Conservation (phyloP, 2,329 filamentous ascomycete genomes). For the Rutstroemia sp. region DNA sequence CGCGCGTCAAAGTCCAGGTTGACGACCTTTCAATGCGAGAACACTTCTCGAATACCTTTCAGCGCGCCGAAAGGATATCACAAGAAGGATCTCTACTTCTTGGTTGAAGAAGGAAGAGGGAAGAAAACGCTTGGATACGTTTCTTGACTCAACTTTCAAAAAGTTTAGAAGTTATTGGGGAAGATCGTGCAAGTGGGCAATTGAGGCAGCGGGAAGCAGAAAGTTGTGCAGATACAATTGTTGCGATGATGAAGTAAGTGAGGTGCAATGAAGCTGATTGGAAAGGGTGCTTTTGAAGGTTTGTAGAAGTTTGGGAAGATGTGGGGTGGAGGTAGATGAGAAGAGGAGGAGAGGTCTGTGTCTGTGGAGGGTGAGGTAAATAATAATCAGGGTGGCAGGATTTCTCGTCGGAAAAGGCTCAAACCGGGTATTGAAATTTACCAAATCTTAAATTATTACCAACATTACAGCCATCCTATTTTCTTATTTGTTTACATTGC, state of each 20-base stretch:
- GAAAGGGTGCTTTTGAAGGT: neutral
- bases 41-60: conserved; percentile 65
- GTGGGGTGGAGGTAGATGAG: neutral
- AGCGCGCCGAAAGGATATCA: conserved; percentile 59
- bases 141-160: conserved; percentile 14
- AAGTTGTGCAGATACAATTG: too few species aligned
- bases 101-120: conserved; percentile 40
- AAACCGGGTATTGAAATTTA: neutral
- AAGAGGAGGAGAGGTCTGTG: neutral
- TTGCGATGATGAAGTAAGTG: neutral
- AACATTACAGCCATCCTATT: neutral
- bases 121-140: conserved; percentile 27
- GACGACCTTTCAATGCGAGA: conserved; percentile 65
- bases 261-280: neutral
- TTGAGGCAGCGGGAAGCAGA: neutral
- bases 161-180: neutral
- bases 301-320: neutral
- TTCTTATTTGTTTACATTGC: neutral
- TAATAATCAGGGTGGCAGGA: neutral
- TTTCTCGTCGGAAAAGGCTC: neutral
- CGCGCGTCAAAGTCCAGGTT: conserved; percentile 99
- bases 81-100: conserved; percentile 61
- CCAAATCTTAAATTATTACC: neutral
- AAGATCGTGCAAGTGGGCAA: neutral
- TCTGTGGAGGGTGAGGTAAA: neutral